Base-by-base conservation (phyloP, 768 basidiomycete species). In the Agaricus subrufescens region DNA sequence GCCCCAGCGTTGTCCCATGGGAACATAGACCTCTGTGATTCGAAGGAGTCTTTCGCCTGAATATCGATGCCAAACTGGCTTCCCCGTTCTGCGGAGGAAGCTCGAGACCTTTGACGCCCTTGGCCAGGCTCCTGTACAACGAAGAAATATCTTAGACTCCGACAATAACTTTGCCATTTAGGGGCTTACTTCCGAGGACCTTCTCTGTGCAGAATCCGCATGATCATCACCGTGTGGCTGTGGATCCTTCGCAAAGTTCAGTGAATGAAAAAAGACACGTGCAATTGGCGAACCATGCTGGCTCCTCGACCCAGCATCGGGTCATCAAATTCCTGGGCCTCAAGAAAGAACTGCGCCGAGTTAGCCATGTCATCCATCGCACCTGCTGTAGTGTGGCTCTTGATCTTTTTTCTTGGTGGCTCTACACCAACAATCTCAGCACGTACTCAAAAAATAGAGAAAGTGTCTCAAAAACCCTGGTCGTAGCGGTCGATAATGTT, bases 1-100 rank as follows among this genome's bases (percentile, higher is more conserved):
- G 79, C 72, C 3, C 84, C 87, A 4, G 89, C 89, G 65, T 91
- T 80, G 63, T 92, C 89, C 90, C 90, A 93, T 4, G 91, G 90
- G 65, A 91, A 91, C 30, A 91, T 65, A 8, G 85, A 83, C 34
- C 78, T 75, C 63, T 89, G 88, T 19, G 87, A 88, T 29, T 74
- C 79, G 46, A 42, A 49, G 23, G 73, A 71, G 42, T 70, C 66
- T 31, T 68, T 67, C 9, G 67, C 61, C 37, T 67, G 74, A 4
- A 76, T 58, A 45, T 79, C 78, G 49, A 81, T 62, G 11, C 73
- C 79, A 43, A 86, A 69, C 56, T 82, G 70, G 48, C 75, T 64
- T 26, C 62, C 79, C 38, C 77, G 81, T 26, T 80, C 58, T 8
- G 75, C 63, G 42, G 82, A 84, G 12, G 75, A 75, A 11, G 81